phyloP scores from a whole-genome alignment of 2,329 filamentous ascomycete species.

The Pseudogymnoascus sp. region DNA sequence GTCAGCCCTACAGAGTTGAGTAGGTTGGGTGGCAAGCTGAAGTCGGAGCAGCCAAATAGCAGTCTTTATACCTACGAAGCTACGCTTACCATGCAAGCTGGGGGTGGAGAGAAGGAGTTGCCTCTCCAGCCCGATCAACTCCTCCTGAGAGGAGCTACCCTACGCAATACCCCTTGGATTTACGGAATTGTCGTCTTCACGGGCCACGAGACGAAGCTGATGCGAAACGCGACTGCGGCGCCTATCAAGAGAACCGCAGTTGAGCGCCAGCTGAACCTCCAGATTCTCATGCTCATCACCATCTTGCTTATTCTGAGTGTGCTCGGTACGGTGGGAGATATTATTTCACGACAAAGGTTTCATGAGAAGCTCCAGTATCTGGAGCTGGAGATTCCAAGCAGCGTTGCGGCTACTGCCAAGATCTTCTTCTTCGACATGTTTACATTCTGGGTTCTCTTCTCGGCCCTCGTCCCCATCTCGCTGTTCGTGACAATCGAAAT shows the following conservation, averaged over 20 bases:
- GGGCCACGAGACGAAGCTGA: conserved; percentile 95
- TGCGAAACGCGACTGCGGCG: conserved; percentile 94
- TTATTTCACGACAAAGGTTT: conserved; percentile 64
- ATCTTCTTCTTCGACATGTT: conserved; percentile 92
- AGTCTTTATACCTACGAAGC: conserved; percentile 98
- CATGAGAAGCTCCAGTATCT: conserved; percentile 64
- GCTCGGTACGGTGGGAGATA: conserved; percentile 83
- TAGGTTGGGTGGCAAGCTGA: conserved; percentile 74
- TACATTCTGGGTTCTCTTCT: conserved; percentile 98
- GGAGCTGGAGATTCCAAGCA: conserved; percentile 52
- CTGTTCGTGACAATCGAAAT: conserved; percentile 96
- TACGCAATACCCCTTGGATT: conserved; percentile 95
- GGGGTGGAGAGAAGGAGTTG: conserved; percentile 88
- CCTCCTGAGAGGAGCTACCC: conserved; percentile 81
- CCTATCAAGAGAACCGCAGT: conserved; percentile 98
- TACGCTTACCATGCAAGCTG: conserved; percentile 81
- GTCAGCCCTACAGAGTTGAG: conserved; percentile 83
- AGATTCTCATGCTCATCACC: conserved; percentile 81
- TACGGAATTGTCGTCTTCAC: conserved; percentile 95
- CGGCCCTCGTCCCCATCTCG: conserved; percentile 91
- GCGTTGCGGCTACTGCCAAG: conserved; percentile 46
- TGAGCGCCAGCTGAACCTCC: conserved; percentile 84
- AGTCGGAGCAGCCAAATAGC: conserved; percentile 96
- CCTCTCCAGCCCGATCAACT: conserved; percentile 87
- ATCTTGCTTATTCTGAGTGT: conserved; percentile 80